Evolutionary conservation across 1,284 basidiomycete species (phyloP).

Genomic region (Apiotrichum brassicae): DNA sequence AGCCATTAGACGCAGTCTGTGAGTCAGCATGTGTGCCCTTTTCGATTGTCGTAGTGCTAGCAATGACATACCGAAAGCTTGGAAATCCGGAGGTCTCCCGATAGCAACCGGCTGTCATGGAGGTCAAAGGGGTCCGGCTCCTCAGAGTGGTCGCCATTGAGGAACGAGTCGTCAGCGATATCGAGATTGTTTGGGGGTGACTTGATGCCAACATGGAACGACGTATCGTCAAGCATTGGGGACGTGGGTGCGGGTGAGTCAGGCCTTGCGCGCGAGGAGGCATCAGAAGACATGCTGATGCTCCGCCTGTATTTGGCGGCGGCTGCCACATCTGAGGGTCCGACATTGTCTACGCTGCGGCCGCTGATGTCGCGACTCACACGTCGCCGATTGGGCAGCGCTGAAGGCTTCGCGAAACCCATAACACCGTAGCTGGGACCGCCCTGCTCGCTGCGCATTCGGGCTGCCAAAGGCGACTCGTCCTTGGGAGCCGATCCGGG

Average conservation of each 20-base stretch:
- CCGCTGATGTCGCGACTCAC: constrained; percentile 17
- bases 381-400: constrained; percentile 20
- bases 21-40: too few relatives aligned
- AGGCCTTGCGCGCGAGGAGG: constrained; percentile 13
- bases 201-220: constrained; percentile 21
- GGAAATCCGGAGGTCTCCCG: constrained; percentile 16
- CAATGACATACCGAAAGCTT: constrained; percentile 23
- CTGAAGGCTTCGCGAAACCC: constrained; percentile 30
- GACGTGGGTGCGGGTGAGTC: constrained; percentile 29
- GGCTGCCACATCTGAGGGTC: constrained; percentile 4
- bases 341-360: constrained; percentile 22
- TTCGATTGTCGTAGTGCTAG: background rate
- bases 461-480: constrained; percentile 26
- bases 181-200: background rate
- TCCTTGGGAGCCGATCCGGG: background rate
- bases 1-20: constrained; percentile 34
- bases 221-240: constrained; percentile 28
- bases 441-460: constrained; percentile 22
- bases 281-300: constrained; percentile 3
- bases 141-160: constrained; percentile 2
- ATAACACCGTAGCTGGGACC: constrained; percentile 20
- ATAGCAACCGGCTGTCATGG: constrained; percentile 12
- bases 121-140: constrained; percentile 1
- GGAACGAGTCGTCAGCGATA: background rate
- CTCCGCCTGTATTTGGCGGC: constrained; percentile 5